A percentile compares a stretch with the other conserved stretches of the same genome.
Evolutionary conservation across 2,329 filamentous ascomycete genomes (phyloP).

Genomic region (Sporothrix phasma): DNA sequence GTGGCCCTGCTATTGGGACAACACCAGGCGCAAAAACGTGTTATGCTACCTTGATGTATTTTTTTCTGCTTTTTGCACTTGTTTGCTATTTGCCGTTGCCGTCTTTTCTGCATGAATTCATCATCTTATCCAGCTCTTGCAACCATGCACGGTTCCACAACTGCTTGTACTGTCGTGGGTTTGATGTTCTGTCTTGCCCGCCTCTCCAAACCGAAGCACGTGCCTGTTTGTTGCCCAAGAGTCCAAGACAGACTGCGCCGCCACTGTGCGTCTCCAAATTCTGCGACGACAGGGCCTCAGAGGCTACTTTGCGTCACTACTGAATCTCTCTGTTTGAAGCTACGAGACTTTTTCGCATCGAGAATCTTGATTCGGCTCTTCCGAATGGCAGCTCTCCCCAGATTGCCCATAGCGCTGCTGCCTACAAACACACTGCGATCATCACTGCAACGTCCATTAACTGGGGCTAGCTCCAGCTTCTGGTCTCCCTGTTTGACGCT

Average conservation of each 20-base stretch:
- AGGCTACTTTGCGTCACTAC: too few species aligned
- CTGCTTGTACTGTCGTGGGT: background rate
- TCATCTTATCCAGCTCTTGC: background rate
- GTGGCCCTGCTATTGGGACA: background rate
- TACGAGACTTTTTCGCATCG: too few species aligned
- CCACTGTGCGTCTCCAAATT: background rate
- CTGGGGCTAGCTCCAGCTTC: background rate
- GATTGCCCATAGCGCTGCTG: too few species aligned
- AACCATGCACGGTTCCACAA: background rate
- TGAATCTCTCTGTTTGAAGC: too few species aligned
- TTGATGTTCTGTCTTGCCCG: background rate
- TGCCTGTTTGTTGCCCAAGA: background rate
- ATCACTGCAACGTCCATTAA: background rate
- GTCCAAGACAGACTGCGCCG: background rate
- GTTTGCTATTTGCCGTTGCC: background rate
- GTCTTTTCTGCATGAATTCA: background rate
- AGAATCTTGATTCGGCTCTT: too few species aligned
- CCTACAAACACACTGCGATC: background rate
- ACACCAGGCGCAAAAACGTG: slow-evolving; percentile 1
- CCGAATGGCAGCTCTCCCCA: too few species aligned
- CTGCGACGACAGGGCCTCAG: background rate
- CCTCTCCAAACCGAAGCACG: background rate
- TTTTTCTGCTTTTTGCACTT: background rate
- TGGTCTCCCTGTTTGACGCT: background rate
- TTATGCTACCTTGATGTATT: background rate